phyloP scores from a whole-genome alignment of 768 basidiomycete genomes.

The Suillus discolor region DNA sequence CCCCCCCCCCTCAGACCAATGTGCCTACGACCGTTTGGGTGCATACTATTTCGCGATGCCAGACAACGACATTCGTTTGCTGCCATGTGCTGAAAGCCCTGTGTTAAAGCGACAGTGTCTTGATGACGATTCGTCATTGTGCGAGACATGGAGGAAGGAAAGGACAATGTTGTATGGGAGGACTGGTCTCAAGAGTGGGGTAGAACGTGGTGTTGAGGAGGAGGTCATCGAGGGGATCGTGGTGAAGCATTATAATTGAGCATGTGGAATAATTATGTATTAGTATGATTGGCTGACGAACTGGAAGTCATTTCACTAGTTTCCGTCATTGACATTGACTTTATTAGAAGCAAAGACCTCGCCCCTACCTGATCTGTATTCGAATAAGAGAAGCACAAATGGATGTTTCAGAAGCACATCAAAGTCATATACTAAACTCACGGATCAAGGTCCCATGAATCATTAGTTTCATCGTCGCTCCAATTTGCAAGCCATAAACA shows the following conservation, averaged over 20 bases:
- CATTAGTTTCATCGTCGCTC: constrained; percentile 94
- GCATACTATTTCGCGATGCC: constrained; percentile 38
- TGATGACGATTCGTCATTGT: constrained; percentile 29
- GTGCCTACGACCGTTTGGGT: constrained; percentile 34
- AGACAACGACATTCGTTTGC: constrained; percentile 31
- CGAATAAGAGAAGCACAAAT: constrained; percentile 11
- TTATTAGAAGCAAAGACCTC: constrained; percentile 95
- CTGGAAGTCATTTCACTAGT: constrained; percentile 85
- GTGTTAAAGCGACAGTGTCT: constrained; percentile 31
- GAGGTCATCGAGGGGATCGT: constrained; percentile 34
- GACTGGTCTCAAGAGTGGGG: constrained; percentile 27
- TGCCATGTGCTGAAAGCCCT: constrained; percentile 32
- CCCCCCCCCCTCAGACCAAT: constrained; percentile 39
- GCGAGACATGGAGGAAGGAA: constrained; percentile 34
- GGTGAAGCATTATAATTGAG: constrained; percentile 34
- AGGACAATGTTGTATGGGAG: constrained; percentile 34
- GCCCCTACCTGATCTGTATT: constrained; percentile 68
- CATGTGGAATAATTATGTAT: not conserved
- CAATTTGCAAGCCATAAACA: constrained; percentile 84
- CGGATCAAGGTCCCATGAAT: constrained; percentile 95
- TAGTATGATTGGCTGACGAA: not conserved
- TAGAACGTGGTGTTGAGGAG: constrained; percentile 32
- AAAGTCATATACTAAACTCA: constrained; percentile 44
- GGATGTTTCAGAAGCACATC: constrained; percentile 7
- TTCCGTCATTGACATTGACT: constrained; percentile 97